Base-by-base conservation (phyloP, 2,329 filamentous ascomycete species). In the Phaeomoniella chlamydospora region DNA sequence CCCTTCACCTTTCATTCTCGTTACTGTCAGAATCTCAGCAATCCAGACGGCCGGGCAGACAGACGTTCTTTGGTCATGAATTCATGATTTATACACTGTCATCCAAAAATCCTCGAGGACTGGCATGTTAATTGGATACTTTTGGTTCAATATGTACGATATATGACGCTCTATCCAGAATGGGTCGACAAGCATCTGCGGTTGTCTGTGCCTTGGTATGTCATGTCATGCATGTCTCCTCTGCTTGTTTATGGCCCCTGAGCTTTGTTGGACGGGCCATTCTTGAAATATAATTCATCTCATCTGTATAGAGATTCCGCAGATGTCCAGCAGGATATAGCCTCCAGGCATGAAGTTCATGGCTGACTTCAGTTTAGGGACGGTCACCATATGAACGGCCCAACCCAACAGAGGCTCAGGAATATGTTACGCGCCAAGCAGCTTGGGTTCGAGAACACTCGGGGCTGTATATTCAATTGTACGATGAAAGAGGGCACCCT, bases 401-500 rank as follows among this genome's bases (percentile, higher is more conserved):
- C 4, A 58, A 61, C 38, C 42, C 36, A 15, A 39, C 46, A 34
- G 37, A 42, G 3, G 39, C 45, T 10, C 48, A 48, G 5, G 42
- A 42, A 29, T 42, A 39, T 37, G 39, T 30, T 35, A 39, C 49
- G 18, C 45, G 44, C 33, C 36, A 41, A 15, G 45, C 43, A 31
- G 45, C 46, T 37, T 41, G 44, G 18, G 50, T 51, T 9, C 42
- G 38, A 34, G 38, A 53, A n/a, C 48, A 56, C 44, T 49, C 55
- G 18, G 59, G 59, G 35, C 50, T 47, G n/a, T 65, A 66, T 46
- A 50, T 59, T 33, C 64, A 67, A 41, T 55, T 60, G 30, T 67
- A 64, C 48, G 61, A 68, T 46, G 51, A 55, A 34, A 52, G 59
- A 37, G 64, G 64, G 3, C 61, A 65, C 49, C 62, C 64, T 18